Conservation (phyloP, 768 basidiomycete species). For the Ramaria sp. region DNA sequence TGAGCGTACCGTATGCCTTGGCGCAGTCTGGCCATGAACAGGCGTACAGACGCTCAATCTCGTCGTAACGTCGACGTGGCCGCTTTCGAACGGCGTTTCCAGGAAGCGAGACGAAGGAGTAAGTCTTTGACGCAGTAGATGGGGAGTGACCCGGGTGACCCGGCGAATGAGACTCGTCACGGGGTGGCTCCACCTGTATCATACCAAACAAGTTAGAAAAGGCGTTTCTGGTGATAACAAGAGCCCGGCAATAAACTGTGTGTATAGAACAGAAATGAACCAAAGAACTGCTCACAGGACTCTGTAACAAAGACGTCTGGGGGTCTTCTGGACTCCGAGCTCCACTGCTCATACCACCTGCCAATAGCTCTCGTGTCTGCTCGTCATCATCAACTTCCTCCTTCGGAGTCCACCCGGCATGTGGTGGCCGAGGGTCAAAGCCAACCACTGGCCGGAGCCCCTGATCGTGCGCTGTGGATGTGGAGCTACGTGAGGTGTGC, state of each 20-base stretch:
- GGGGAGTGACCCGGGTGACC: neutral
- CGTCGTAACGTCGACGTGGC: constrained; percentile 80
- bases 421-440: too few species aligned
- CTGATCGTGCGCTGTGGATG: too few species aligned
- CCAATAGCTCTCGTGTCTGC: constrained; percentile 3
- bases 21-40: constrained; percentile 60
- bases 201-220: too few species aligned
- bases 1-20: constrained; percentile 89
- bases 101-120: constrained; percentile 72
- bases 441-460: too few species aligned
- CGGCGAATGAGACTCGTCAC: constrained; percentile 2
- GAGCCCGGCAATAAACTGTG: too few species aligned
- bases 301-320: neutral
- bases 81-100: constrained; percentile 77
- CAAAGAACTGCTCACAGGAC: neutral
- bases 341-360: neutral
- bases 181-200: neutral
- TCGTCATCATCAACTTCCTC: constrained; percentile 6
- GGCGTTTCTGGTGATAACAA: too few species aligned
- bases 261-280: neutral
- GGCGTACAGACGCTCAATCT: constrained; percentile 88
- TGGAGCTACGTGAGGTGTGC: too few species aligned
- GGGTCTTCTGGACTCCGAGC: neutral
- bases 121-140: constrained; percentile 40
- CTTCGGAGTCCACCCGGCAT: constrained; percentile 7